Percentiles rank a stretch among this genome's conserved stretches.
Evolutionary conservation across 345 rosid genomes (phyloP).

Genomic region (Salix suchowensis): DNA sequence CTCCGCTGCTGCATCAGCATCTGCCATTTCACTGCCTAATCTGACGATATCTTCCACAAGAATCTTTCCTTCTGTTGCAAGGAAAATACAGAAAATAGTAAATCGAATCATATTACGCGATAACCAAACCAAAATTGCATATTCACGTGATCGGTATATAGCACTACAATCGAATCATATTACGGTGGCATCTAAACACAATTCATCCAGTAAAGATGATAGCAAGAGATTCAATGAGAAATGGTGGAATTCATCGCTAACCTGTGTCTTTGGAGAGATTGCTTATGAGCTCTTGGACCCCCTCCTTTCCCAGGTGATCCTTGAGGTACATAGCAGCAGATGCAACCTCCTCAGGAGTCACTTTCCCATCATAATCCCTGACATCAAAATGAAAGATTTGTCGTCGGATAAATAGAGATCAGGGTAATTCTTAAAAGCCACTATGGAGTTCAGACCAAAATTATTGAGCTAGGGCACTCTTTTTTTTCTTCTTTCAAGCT

Average conservation of each 20-base stretch:
- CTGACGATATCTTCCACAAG: constrained; percentile 78
- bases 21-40: constrained; percentile 65
- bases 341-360: constrained; percentile 91
- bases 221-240: background rate
- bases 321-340: constrained; percentile 78
- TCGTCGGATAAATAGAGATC: background rate
- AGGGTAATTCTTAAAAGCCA: background rate
- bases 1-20: constrained; percentile 35
- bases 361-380: constrained; percentile 96
- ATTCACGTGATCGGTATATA: background rate
- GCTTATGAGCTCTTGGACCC: constrained; percentile 80
- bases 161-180: background rate
- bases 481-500: background rate
- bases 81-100: background rate
- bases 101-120: too few relatives aligned
- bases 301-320: constrained; percentile 81
- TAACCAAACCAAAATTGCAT: background rate
- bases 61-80: constrained; percentile 72
- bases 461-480: background rate
- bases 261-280: constrained; percentile 90
- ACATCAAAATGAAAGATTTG: constrained; percentile 15
- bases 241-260: constrained; percentile 18
- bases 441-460: background rate
- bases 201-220: background rate
- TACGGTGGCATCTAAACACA: background rate